Percentiles rank a stretch among this genome's conserved stretches.
Evolutionary conservation across 2,329 filamentous ascomycete genomes (phyloP).

Genomic region (Ophiocordyceps australis): DNA sequence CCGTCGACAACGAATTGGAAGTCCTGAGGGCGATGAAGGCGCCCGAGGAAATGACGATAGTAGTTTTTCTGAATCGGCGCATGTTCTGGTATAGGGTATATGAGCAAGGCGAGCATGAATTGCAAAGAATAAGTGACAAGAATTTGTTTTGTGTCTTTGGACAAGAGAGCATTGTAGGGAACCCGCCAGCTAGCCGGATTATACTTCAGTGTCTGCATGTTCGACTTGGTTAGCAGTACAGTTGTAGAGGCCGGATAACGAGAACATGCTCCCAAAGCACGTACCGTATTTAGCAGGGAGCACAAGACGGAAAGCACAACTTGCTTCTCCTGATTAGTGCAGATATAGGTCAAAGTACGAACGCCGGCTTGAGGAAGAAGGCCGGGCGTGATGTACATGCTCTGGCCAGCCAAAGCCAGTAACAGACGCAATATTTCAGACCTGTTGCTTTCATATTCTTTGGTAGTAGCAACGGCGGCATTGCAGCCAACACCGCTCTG

Average conservation of each 20-base stretch:
- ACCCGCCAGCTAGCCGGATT: slow-evolving; percentile 89
- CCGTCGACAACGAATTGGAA: slow-evolving; percentile 96
- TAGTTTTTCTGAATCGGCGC: slow-evolving; percentile 63
- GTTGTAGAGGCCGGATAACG: neutral
- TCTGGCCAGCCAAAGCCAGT: slow-evolving; percentile 71
- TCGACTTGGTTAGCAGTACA: neutral
- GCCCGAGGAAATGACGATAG: slow-evolving; percentile 81
- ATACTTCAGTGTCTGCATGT: slow-evolving; percentile 66
- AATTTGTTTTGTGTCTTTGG: slow-evolving; percentile 78
- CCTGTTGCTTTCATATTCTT: slow-evolving; percentile 83
- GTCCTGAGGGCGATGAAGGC: slow-evolving; percentile 82
- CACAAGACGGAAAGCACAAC: slow-evolving; percentile 78
- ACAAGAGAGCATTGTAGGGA: slow-evolving; percentile 82
- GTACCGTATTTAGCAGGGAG: slow-evolving; percentile 81
- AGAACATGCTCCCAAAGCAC: slow-evolving; percentile 8
- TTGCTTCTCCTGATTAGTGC: slow-evolving; percentile 78
- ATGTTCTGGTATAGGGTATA: slow-evolving; percentile 77
- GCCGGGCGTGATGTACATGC: slow-evolving; percentile 78
- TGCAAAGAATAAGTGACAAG: slow-evolving; percentile 87
- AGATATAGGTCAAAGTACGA: slow-evolving; percentile 73
- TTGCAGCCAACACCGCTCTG: slow-evolving; percentile 96
- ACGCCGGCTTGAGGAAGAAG: slow-evolving; percentile 69
- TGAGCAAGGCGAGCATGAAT: slow-evolving; percentile 64
- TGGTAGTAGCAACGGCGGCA: slow-evolving; percentile 69
- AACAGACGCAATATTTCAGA: slow-evolving; percentile 78